Conservation (phyloP, 202 grass and related monocot genomes). For the Setaria italica region DNA sequence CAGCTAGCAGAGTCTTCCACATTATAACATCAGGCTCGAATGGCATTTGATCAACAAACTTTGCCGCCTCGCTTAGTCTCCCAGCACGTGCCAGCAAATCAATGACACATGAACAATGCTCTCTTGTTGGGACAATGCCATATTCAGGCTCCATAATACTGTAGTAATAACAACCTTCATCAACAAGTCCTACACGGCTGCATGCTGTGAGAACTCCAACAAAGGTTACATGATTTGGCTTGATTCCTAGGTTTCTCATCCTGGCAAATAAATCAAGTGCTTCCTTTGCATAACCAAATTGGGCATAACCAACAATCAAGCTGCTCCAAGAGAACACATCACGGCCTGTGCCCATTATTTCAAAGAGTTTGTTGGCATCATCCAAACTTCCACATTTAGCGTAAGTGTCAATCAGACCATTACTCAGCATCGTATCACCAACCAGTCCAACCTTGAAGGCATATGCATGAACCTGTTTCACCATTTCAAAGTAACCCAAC, state of each 20-base stretch:
- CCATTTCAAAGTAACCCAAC: conserved; percentile 75
- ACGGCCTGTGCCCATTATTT: conserved; percentile 51
- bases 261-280: conserved; percentile 62
- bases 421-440: conserved; percentile 54
- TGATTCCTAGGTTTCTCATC: conserved; percentile 61
- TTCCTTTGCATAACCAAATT: conserved; percentile 71
- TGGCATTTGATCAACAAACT: conserved; percentile 70
- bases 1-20: conserved; percentile 71
- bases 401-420: conserved; percentile 73
- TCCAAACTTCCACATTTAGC: conserved; percentile 79
- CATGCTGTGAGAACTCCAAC: conserved; percentile 75
- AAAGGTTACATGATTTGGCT: conserved; percentile 77
- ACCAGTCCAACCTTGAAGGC: conserved; percentile 69
- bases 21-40: conserved; percentile 74
- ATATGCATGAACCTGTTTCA: conserved; percentile 67
- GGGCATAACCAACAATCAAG: conserved; percentile 83
- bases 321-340: conserved; percentile 82
- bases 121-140: conserved; percentile 65
- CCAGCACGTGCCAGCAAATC: conserved; percentile 76
- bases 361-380: conserved; percentile 64
- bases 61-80: conserved; percentile 67
- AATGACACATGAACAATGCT: conserved; percentile 73
- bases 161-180: conserved; percentile 77
- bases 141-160: conserved; percentile 72
- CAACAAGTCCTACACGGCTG: conserved; percentile 61